Evolutionary conservation across 1,284 basidiomycete species (phyloP).

Genomic region (Paramarasmius palmivorus): DNA sequence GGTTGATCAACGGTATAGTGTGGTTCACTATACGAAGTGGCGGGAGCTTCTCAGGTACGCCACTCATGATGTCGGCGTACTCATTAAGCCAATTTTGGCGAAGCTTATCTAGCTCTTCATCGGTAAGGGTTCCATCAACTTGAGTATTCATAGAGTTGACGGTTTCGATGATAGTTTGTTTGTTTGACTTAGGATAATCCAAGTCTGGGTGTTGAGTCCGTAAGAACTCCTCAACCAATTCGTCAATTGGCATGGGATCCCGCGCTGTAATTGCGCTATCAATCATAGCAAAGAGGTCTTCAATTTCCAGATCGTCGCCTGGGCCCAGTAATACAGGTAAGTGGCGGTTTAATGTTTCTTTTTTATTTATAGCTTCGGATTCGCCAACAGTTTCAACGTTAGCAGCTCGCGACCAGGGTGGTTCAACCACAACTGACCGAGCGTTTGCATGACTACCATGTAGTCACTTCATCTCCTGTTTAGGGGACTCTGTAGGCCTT

Average conservation of each 20-base stretch:
- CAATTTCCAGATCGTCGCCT: slow-evolving; percentile 11
- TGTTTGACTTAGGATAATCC: too few species aligned
- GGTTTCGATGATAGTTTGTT: too few species aligned
- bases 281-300: not conserved
- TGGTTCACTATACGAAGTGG: slow-evolving; percentile 26
- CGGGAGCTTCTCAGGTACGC: slow-evolving; percentile 22
- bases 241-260: not conserved
- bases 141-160: too few species aligned
- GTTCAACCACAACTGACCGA: not conserved
- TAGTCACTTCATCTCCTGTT: not conserved
- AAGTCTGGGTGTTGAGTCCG: too few species aligned
- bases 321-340: too few species aligned
- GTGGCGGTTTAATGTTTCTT: slow-evolving; percentile 9
- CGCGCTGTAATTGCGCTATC: slow-evolving; percentile 7
- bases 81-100: too few species aligned
- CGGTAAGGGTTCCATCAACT: too few species aligned
- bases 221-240: not conserved
- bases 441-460: not conserved
- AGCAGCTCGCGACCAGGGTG: not conserved
- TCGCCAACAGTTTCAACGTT: not conserved
- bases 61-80: slow-evolving; percentile 23
- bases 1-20: slow-evolving; percentile 25
- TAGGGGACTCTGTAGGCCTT: too few species aligned
- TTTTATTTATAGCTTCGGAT: not conserved
- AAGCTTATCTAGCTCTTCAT: too few species aligned